Percentiles rank a stretch among this genome's conserved stretches.
phyloP scores from a whole-genome alignment of 441 rosid genomes.

The Adansonia gregorii region DNA sequence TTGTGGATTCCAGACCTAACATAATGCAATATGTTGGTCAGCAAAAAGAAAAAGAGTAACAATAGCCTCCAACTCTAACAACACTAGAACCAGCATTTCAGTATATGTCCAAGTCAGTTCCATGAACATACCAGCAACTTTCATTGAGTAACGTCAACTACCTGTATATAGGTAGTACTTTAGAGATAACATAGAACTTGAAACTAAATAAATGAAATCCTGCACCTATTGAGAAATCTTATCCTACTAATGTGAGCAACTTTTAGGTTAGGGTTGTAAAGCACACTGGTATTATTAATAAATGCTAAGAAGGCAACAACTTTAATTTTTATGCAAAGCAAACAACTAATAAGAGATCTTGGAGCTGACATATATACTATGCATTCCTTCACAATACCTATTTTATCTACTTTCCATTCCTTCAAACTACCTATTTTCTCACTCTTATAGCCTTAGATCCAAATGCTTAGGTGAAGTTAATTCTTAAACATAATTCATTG shows the following conservation, averaged over 20 bases:
- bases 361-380: background rate
- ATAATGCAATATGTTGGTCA: slow-evolving; percentile 27
- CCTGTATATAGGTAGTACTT: background rate
- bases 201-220: background rate
- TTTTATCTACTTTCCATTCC: background rate
- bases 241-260: background rate
- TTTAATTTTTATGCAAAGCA: background rate
- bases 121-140: slow-evolving; percentile 7
- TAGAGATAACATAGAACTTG: background rate
- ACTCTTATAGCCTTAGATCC: background rate
- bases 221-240: slow-evolving; percentile 4
- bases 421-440: background rate
- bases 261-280: background rate
- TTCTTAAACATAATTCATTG: background rate
- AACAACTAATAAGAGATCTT: background rate
- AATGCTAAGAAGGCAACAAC: background rate
- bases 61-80: background rate
- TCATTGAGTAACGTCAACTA: background rate
- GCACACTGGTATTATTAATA: background rate
- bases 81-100: background rate
- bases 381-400: too few relatives aligned
- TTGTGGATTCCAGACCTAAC: slow-evolving; percentile 72
- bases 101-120: background rate
- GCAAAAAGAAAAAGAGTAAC: background rate
- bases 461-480: background rate